Evolutionary conservation across 768 basidiomycete genomes (phyloP).

Genomic region (Mycena floridula): DNA sequence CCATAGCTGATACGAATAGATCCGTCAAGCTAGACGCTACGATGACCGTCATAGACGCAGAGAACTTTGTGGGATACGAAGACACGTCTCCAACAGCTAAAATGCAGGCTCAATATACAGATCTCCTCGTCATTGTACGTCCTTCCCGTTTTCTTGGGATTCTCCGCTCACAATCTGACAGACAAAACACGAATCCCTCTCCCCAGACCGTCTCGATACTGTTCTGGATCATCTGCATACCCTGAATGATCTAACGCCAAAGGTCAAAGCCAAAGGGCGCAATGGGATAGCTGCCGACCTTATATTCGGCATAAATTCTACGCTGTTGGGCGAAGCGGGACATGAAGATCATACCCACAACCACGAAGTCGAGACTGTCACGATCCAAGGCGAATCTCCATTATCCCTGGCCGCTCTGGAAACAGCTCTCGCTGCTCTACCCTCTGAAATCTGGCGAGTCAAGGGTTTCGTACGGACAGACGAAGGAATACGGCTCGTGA

Average conservation of each 20-base stretch:
- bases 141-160: neutral
- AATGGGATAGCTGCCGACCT: slow-evolving; percentile 70
- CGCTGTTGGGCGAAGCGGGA: slow-evolving; percentile 43
- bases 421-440: slow-evolving; percentile 42
- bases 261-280: slow-evolving; percentile 61
- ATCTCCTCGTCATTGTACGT: slow-evolving; percentile 77
- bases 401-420: slow-evolving; percentile 28
- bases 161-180: slow-evolving; percentile 19
- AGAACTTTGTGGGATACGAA: slow-evolving; percentile 91
- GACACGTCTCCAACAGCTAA: slow-evolving; percentile 88
- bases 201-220: slow-evolving; percentile 72
- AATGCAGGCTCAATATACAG: slow-evolving; percentile 95
- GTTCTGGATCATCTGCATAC: slow-evolving; percentile 86
- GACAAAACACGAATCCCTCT: slow-evolving; percentile 89
- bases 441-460: slow-evolving; percentile 77
- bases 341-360: slow-evolving; percentile 38
- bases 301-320: slow-evolving; percentile 89
- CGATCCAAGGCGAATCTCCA: slow-evolving; percentile 22
- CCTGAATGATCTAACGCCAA: slow-evolving; percentile 86
- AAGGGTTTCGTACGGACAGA: slow-evolving; percentile 76
- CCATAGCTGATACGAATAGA: slow-evolving; percentile 49
- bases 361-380: slow-evolving; percentile 83
- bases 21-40: slow-evolving; percentile 86
- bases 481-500: slow-evolving; percentile 51
- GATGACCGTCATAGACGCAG: slow-evolving; percentile 85